Base-by-base conservation (phyloP, 257 asterid species). In the Plectranthus barbatus region DNA sequence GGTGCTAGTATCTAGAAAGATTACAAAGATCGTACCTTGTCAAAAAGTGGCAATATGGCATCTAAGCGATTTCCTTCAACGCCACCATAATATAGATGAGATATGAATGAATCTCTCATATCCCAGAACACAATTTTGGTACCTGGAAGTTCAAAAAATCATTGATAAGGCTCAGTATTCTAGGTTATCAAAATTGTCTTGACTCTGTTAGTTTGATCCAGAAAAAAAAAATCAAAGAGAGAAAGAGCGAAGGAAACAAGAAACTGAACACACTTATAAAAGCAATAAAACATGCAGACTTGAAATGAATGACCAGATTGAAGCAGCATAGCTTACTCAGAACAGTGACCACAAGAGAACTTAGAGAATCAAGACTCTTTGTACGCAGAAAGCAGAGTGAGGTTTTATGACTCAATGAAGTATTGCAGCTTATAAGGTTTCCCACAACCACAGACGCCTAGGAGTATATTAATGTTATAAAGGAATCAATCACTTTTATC, bases 91-190 rank as follows among this genome's bases (percentile, higher is more conserved):
- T 90, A 93, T 60, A 90, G 75, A 74, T 74, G 66, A 60, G 74
- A 70, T 18, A 93, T 70, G 69, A 87, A 90, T 56, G 96, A 72
- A 67, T 90, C 95, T 67, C 96, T 87, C 81, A 93, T 68, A 75
- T 93, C 99, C 95, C 91, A 93, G 78, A 90, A 93, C 67, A 93
- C 88, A 79, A 93, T 81, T 72, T 84, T 85, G 63, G 89, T 72
- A 15, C 99, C 99, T 93, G 79, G 48, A 74, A 69, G 55, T 78
- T 39, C 40, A 68, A 56, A 44, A 36, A 65, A 68, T n/a, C 57
- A 74, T 33, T 77, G 37, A 40, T 40, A 56, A 41, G 62, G 55
- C n/a, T 51, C 58, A 10, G 13, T 31, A 31, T 7, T 31, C 1
- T 31, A 31, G 36, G 3, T 31, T 31, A 10, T 26, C 31, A 26